These are phyloP conservation scores for Cenchrus purpureus DNA, from an alignment of 176 grass and related monocot species.

Conservation along the genomic window DNA sequence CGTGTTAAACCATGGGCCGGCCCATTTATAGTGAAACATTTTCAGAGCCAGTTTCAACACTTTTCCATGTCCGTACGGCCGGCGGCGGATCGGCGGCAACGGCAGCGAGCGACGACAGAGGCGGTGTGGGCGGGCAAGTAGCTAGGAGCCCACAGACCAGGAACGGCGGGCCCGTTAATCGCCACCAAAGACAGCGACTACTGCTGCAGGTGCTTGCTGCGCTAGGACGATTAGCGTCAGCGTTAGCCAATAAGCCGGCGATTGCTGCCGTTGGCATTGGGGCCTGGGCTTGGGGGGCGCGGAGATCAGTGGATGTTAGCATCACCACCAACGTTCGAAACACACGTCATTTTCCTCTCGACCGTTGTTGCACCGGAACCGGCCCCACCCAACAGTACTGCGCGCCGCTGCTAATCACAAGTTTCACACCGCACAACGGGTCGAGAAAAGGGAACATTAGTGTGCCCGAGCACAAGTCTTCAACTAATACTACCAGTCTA, in stretches of 20 bases:
- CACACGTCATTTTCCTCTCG: constrained; percentile 2
- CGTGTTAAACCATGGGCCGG: not conserved
- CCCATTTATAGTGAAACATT: not conserved
- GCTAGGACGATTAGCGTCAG: not conserved
- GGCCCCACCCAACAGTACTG: too few relatives aligned
- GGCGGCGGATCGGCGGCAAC: too few relatives aligned
- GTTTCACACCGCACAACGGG: not conserved
- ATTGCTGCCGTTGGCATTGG: not conserved
- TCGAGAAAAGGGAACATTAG: not conserved
- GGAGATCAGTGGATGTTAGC: not conserved
- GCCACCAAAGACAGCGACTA: not conserved
- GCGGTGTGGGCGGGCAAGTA: too few relatives aligned
- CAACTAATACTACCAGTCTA: too few relatives aligned
- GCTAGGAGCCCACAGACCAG: too few relatives aligned
- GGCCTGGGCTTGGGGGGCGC: not conserved
- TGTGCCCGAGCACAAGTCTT: not conserved
- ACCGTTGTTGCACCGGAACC: not conserved
- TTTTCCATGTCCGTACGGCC: not conserved
- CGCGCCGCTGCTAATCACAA: not conserved
- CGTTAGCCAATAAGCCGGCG: not conserved
- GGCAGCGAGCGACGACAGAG: too few relatives aligned
- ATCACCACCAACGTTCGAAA: not conserved
- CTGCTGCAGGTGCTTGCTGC: not conserved
- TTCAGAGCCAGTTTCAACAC: not conserved
- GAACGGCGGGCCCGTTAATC: not conserved